Conservation (phyloP, 2,329 filamentous ascomycete genomes). For the Pseudohalonectria lignicola region DNA sequence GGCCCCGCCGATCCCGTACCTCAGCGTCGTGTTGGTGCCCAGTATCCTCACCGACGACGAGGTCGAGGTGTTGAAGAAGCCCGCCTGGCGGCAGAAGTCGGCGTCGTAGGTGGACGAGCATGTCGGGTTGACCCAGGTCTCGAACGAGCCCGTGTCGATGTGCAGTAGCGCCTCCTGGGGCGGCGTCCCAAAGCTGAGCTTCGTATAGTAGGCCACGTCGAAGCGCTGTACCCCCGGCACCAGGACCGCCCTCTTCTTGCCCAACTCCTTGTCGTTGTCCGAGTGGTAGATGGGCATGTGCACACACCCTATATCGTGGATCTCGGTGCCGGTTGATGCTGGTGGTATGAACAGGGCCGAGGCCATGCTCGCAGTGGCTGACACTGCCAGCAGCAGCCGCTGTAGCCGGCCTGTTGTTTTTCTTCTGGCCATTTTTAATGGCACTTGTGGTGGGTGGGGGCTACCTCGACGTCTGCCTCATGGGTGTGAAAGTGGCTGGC, state of each 20-base stretch:
- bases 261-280: constrained; percentile 25
- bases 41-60: constrained; percentile 27
- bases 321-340: constrained; percentile 7
- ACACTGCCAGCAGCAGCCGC: too few relatives aligned
- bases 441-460: too few relatives aligned
- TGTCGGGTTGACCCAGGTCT: constrained; percentile 52
- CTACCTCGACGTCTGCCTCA: constrained; percentile 9
- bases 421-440: too few relatives aligned
- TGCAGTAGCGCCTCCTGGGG: constrained; percentile 41
- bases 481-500: constrained; percentile 1
- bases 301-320: constrained; percentile 18
- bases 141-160: constrained; percentile 48
- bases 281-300: constrained; percentile 32
- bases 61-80: constrained; percentile 28
- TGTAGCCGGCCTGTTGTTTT: too few relatives aligned
- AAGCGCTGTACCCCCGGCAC: constrained; percentile 36
- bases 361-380: too few relatives aligned
- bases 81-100: constrained; percentile 32
- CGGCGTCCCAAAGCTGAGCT: constrained; percentile 41
- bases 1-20: constrained; percentile 40
- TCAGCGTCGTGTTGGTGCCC: constrained; percentile 25
- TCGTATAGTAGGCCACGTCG: constrained; percentile 42
- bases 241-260: constrained; percentile 29
- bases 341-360: constrained; percentile 7
- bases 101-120: constrained; percentile 35